Evolutionary conservation across 495 filamentous ascomycete species (phyloP).

Genomic region (Penicillium subrubescens): DNA sequence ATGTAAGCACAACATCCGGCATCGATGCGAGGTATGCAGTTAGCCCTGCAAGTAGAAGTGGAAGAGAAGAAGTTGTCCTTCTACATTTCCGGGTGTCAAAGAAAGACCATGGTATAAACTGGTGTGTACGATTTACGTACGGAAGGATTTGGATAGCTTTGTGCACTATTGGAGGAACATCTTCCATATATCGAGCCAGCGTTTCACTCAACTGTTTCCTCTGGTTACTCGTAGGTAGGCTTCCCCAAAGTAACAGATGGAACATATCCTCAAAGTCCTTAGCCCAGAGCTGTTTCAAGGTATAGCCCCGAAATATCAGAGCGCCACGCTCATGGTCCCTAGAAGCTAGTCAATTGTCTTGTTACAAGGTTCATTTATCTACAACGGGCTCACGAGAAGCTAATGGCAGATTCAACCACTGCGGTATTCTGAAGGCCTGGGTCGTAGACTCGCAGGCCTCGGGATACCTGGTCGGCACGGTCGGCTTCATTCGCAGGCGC

Average conservation of each 20-base stretch:
- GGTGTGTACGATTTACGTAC: slow-evolving; percentile 14
- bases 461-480: slow-evolving; percentile 27
- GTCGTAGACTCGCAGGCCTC: slow-evolving; percentile 53
- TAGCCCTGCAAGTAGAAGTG: slow-evolving; percentile 37
- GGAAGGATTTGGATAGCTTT: slow-evolving; percentile 30
- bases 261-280: slow-evolving; percentile 43
- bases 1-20: slow-evolving; percentile 31
- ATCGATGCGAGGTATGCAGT: slow-evolving; percentile 32
- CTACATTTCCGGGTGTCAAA: slow-evolving; percentile 13
- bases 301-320: slow-evolving; percentile 37
- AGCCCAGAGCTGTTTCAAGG: slow-evolving; percentile 36
- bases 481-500: slow-evolving; percentile 19
- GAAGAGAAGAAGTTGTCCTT: slow-evolving; percentile 27
- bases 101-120: not conserved
- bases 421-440: slow-evolving; percentile 59
- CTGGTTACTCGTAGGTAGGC: slow-evolving; percentile 27
- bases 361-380: not conserved
- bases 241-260: slow-evolving; percentile 39
- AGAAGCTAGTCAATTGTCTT: not conserved
- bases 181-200: slow-evolving; percentile 30
- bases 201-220: slow-evolving; percentile 23
- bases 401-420: slow-evolving; percentile 51
- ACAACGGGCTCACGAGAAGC: slow-evolving; percentile 45
- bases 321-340: slow-evolving; percentile 36
- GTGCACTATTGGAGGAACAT: slow-evolving; percentile 30